Conservation (phyloP, 208 protist species). For the Cochliopodium minus region DNA sequence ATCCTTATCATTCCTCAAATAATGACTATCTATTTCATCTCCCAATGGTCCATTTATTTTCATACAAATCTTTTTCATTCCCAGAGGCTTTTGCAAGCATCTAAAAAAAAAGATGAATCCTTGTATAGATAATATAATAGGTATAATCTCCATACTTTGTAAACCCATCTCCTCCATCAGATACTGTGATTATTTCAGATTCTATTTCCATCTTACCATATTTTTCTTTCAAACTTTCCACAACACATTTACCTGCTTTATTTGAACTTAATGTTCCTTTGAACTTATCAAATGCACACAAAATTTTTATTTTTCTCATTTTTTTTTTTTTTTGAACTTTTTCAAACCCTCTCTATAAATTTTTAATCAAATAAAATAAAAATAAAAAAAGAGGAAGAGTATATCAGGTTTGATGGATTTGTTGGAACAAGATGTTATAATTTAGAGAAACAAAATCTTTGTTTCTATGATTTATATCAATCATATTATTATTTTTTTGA, state of each 20-base stretch:
- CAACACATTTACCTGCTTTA: neutral
- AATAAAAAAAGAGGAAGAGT: too few relatives aligned
- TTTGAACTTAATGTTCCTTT: neutral
- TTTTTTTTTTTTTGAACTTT: too few relatives aligned
- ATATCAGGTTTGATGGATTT: too few relatives aligned
- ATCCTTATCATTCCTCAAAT: neutral
- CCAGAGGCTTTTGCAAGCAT: too few relatives aligned
- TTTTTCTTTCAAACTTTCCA: neutral
- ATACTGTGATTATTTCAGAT: neutral
- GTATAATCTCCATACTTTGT: neutral
- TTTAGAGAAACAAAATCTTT: too few relatives aligned
- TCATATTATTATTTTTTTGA: too few relatives aligned
- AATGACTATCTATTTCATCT: neutral
- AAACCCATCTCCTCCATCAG: conserved; percentile 6
- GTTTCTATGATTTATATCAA: too few relatives aligned
- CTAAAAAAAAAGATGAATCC: neutral
- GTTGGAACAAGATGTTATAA: too few relatives aligned
- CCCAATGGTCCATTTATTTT: neutral
- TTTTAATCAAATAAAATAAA: too few relatives aligned
- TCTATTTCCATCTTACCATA: neutral
- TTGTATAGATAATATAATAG: neutral
- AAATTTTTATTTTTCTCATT: too few relatives aligned
- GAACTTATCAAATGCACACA: neutral
- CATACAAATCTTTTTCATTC: too few relatives aligned
- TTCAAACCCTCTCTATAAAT: too few relatives aligned